phyloP scores from a whole-genome alignment of 1,284 basidiomycete species.

The Leccinum laetum region DNA sequence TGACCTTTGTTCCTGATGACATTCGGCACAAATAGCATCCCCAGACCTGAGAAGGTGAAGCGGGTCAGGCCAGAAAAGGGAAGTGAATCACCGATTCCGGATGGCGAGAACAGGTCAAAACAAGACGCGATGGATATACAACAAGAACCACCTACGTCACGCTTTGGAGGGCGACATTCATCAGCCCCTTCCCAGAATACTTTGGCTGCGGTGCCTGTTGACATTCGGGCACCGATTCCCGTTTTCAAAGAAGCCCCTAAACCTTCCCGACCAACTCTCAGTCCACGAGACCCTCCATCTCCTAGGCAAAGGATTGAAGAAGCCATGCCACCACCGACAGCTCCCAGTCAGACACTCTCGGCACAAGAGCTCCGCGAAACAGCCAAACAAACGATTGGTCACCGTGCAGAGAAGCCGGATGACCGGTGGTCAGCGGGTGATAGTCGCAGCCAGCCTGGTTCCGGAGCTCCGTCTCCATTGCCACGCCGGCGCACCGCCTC shows the following conservation, averaged over 20 bases:
- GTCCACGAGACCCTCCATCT: constrained; percentile 42
- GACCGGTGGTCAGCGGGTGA: constrained; percentile 40
- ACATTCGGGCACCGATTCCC: constrained; percentile 19
- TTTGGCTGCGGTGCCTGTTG: constrained; percentile 14
- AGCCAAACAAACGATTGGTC: constrained; percentile 60
- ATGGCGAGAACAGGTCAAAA: constrained; percentile 28
- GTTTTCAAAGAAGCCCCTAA: constrained; percentile 23
- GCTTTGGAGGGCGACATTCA: constrained; percentile 25
- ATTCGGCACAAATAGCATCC: constrained; percentile 47
- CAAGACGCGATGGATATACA: constrained; percentile 41
- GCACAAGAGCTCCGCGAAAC: constrained; percentile 81
- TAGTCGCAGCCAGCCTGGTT: constrained; percentile 43
- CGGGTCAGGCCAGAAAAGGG: constrained; percentile 59
- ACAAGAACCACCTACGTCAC: constrained; percentile 21
- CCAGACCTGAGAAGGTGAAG: constrained; percentile 75
- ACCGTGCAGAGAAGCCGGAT: constrained; percentile 36
- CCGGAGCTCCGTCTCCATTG: constrained; percentile 53
- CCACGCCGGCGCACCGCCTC: constrained; percentile 61
- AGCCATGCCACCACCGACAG: constrained; percentile 74
- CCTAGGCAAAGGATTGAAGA: constrained; percentile 37
- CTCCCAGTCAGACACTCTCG: constrained; percentile 76
- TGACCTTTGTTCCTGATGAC: constrained; percentile 2
- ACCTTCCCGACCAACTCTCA: constrained; percentile 15
- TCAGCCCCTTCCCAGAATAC: constrained; percentile 14
- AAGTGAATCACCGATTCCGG: constrained; percentile 42